Conservation (phyloP, 306 rosid genomes). For the Boehmeria nivea region DNA sequence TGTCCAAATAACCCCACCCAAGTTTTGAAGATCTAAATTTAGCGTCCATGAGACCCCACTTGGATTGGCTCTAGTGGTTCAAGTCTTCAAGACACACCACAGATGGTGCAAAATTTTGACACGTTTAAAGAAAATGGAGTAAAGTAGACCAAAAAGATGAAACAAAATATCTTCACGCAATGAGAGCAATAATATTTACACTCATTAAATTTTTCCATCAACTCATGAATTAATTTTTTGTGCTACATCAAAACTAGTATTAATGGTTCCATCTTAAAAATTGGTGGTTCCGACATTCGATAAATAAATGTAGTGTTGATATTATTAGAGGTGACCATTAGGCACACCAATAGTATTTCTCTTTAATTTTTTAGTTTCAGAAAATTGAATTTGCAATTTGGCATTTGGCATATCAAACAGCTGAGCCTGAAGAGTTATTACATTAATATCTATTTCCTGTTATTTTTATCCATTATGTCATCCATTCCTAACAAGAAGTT, state of each 20-base stretch:
- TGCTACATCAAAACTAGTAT: not conserved
- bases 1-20: not conserved
- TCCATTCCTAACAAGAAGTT: not conserved
- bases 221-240: too few species aligned
- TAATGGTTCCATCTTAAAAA: too few species aligned
- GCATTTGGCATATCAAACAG: too few species aligned
- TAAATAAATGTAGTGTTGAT: too few species aligned
- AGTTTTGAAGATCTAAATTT: not conserved
- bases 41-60: not conserved
- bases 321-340: too few species aligned
- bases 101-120: not conserved
- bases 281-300: too few species aligned
- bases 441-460: not conserved
- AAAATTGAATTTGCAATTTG: too few species aligned
- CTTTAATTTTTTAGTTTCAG: too few species aligned
- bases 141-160: not conserved
- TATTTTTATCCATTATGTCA: not conserved
- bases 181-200: slow-evolving; percentile 1
- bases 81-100: slow-evolving; percentile 4
- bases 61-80: not conserved
- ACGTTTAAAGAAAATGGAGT: not conserved
- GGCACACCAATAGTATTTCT: too few species aligned
- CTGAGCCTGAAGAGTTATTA: too few species aligned
- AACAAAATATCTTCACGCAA: not conserved
- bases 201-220: not conserved